Evolutionary conservation across 495 filamentous ascomycete genomes (phyloP).

Genomic region (Aspergillus cavernicola): DNA sequence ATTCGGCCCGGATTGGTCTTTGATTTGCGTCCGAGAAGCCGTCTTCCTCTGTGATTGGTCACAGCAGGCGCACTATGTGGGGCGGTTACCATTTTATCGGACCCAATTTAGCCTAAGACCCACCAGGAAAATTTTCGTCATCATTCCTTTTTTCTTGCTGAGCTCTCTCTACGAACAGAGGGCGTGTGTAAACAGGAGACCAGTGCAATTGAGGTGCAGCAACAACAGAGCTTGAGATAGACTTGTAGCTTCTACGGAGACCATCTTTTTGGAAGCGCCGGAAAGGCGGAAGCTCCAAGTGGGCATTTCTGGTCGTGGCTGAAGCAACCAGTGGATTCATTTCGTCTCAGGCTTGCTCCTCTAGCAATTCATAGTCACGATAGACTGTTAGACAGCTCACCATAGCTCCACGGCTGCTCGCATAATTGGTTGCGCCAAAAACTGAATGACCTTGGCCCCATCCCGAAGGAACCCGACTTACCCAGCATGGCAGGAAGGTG

Average conservation of each 20-base stretch:
- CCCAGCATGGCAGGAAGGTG: constrained; percentile 6
- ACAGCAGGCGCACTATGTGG: constrained; percentile 9
- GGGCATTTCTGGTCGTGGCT: constrained; percentile 12
- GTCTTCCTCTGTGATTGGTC: constrained; percentile 11
- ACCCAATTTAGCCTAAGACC: constrained; percentile 17
- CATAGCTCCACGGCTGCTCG: constrained; percentile 14
- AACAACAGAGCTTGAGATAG: not conserved
- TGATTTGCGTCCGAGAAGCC: constrained; percentile 22
- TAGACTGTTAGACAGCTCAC: constrained; percentile 8
- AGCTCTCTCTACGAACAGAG: not conserved
- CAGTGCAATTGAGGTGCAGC: not conserved
- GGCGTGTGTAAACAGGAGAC: not conserved
- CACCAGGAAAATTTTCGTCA: constrained; percentile 16
- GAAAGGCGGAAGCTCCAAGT: constrained; percentile 10
- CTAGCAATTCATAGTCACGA: constrained; percentile 2
- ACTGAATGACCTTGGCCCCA: constrained; percentile 16
- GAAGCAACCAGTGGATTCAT: constrained; percentile 20
- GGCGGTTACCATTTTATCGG: constrained; percentile 20
- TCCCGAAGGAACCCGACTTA: constrained; percentile 26
- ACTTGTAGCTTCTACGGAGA: not conserved
- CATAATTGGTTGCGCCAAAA: constrained; percentile 21
- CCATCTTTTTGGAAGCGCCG: not conserved
- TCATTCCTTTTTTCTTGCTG: constrained; percentile 14
- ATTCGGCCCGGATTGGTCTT: constrained; percentile 23
- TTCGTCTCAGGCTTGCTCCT: constrained; percentile 4